Evolutionary conservation across 2,329 filamentous ascomycete genomes (phyloP), one percentile per base, ranked within the genome.

Genomic region (Neofusicoccum laricinum): DNA sequence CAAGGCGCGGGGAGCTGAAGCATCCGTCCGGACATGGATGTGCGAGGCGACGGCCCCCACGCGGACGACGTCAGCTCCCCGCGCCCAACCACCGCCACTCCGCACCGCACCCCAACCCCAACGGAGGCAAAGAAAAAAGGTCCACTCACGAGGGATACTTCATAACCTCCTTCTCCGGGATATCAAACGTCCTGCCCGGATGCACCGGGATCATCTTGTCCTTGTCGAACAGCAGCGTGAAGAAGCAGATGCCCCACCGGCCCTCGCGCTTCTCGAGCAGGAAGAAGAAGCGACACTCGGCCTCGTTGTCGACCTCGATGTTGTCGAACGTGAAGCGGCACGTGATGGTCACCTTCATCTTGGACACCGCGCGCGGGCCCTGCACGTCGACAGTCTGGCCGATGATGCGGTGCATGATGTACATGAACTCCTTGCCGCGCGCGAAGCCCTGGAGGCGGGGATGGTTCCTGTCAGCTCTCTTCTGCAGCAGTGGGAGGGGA

Each of bases 161-260:
- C 38, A 55, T 43, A 32, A 67, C 66, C 51, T 65, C 66, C 38
- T 67, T 64, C 21, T 58, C 58, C 3, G 65, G 63, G 8, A 67
- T 65, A n/a, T 66, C 66, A 36, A 67, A 67, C 2, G 57, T 59
- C 7, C 49, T 38, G 10, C 65, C 61, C 2, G 63, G 65, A 17
- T 66, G 64, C 1, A 67, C 65, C 0, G 65, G 61, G 6, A 61
- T 30, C 41, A 67, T 67, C 61, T 63, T 79, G 67, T 79, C 78
- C 53, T 77, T 77, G 66, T 79, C 72, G 45, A 73, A 72, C n/a
- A 81, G 70, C 43, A 68, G 45, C 21, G 65, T 67, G 36, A 63
- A 67, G 43, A 64, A 61, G 12, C 55, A 63, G 10, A 67, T 61
- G 30, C 65, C 66, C 66, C 66, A 68, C 43, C 45, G 58, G 12